Evolutionary conservation across 225 moss, liverwort and hornwort species (phyloP), one percentile per base, ranked within the genome.

Genomic region (Polytrichum formosum): DNA sequence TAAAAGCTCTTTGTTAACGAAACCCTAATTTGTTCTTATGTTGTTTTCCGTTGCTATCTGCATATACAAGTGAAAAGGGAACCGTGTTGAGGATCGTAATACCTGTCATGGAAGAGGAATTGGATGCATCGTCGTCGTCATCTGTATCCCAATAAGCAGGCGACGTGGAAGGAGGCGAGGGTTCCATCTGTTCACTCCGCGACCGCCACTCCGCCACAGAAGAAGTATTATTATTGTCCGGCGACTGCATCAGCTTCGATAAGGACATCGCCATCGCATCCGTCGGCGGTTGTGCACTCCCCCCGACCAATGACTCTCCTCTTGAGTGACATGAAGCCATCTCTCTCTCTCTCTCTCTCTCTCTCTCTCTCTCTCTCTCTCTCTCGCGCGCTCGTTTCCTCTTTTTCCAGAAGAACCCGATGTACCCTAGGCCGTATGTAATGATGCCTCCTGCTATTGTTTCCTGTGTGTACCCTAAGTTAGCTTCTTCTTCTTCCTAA

Each of bases 71-170:
- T 46, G 46, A 1, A 10, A 13, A 46, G 46, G 16, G 16, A 46
- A 46, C 46, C 3, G 46, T 46, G 13, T 3, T 46, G 31, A 46
- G 46, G 13, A 46, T 46, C 46, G 16, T 46, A 13, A 46, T 89
- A 96, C 96, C 96, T 46, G 88, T 85, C 83, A 93, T 83, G 69
- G 84, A 90, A 28, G 92, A 89, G 62, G 92, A 83, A 88, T 89
- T 93, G 66, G 85, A 84, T 46, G 46, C 46, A 76, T 93, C 96
- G 74, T 96, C 96, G 55, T 97, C 96, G 25, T 93, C 93, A 68
- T 97, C 96, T 2, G 93, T 94, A 84, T 97, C 96, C 96, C 96
- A 97, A 79, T 93, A 93, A 0, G 92, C 96, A 61, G 93, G 96
- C 73, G 96, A 94, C 30, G 96, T 97, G 31, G 96, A 97, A 31